These are phyloP conservation scores for Hexamita inflata DNA, from an alignment of 208 protist genomes.

Conservation along the genomic window DNA sequence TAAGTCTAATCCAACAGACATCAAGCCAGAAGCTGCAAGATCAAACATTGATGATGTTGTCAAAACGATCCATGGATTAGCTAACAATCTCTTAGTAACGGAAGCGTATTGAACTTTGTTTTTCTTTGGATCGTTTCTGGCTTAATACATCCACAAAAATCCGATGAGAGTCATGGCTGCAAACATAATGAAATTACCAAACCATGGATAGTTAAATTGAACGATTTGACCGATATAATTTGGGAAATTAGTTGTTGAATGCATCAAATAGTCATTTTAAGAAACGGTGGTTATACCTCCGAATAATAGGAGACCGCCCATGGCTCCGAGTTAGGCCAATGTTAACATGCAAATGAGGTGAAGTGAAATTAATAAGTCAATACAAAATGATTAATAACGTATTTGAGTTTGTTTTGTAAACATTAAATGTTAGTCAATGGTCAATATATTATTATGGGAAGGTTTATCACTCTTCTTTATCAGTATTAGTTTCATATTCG, in stretches of 20 bases:
- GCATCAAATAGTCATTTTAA: neutral
- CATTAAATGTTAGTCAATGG: too few relatives aligned
- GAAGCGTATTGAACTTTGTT: too few relatives aligned
- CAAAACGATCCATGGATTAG: neutral
- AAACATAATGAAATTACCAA: slow-evolving; percentile 18
- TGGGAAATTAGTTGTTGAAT: neutral
- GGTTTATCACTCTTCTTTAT: too few relatives aligned
- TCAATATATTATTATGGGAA: too few relatives aligned
- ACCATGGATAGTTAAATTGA: slow-evolving; percentile 7
- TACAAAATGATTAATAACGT: too few relatives aligned
- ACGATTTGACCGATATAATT: neutral
- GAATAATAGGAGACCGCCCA: slow-evolving; percentile 7
- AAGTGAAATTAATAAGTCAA: too few relatives aligned
- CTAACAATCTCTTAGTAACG: neutral
- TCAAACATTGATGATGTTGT: neutral
- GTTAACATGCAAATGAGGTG: too few relatives aligned
- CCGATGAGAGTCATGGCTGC: neutral
- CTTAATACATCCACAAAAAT: neutral
- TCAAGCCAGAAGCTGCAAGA: neutral
- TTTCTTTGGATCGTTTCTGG: neutral
- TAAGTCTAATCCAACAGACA: neutral
- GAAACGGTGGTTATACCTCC: slow-evolving; percentile 5
- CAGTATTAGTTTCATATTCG: too few relatives aligned
- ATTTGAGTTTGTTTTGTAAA: too few relatives aligned
- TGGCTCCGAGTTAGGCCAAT: too few relatives aligned